Evolutionary conservation across 1,284 basidiomycete species (phyloP).

Genomic region (Tilletia indica): DNA sequence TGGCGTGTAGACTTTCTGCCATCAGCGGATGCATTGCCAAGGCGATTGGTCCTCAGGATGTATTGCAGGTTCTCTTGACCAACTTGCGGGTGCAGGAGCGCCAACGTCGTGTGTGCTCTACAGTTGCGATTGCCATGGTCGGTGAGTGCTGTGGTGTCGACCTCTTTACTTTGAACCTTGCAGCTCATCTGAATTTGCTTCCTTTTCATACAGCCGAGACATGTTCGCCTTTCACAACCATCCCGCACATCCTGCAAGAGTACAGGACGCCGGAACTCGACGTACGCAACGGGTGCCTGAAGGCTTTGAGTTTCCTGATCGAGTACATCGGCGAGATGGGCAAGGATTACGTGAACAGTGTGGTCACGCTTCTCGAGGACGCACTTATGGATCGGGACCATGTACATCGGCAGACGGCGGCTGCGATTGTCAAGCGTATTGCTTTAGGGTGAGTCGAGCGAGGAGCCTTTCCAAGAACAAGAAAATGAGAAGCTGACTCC

Average conservation of each 20-base stretch:
- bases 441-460: conserved; percentile 68
- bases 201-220: conserved; percentile 69
- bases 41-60: conserved; percentile 97
- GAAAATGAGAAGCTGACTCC: too few species aligned
- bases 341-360: conserved; percentile 95
- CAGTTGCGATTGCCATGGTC: conserved; percentile 79
- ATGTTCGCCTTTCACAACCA: conserved; percentile 96
- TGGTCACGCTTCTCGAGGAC: conserved; percentile 97
- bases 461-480: too few species aligned
- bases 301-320: conserved; percentile 96
- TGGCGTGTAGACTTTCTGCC: conserved; percentile 94
- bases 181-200: too few species aligned
- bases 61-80: conserved; percentile 90
- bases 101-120: conserved; percentile 96
- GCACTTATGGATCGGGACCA: conserved; percentile 96
- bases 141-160: background rate
- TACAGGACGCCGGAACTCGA: conserved; percentile 94
- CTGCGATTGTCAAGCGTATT: conserved; percentile 98
- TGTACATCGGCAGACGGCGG: conserved; percentile 95
- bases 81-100: conserved; percentile 98
- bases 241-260: conserved; percentile 97
- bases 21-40: conserved; percentile 99
- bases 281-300: conserved; percentile 98
- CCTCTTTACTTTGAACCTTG: background rate
- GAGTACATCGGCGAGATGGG: conserved; percentile 99